Evolutionary conservation across 805 yeast species (phyloP).

Genomic region (Scheffersomyces spartinae): DNA sequence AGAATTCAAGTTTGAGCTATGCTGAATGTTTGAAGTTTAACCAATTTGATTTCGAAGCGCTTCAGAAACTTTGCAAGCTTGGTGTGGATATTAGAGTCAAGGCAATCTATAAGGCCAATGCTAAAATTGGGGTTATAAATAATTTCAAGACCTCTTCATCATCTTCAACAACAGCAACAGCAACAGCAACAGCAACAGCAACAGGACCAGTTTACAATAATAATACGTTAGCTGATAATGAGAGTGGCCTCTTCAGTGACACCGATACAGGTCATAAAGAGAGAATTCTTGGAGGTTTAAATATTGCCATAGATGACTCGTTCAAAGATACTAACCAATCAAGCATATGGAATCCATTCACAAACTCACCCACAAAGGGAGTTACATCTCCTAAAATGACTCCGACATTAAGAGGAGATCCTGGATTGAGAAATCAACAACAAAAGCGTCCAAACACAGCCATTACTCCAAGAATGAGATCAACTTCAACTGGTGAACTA

Average conservation of each 20-base stretch:
- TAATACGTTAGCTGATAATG: constrained; percentile 8
- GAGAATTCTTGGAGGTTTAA: no score
- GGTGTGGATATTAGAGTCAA: constrained; percentile 61
- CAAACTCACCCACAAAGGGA: not conserved
- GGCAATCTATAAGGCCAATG: constrained; percentile 31
- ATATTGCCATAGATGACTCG: no score
- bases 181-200: constrained; percentile 3
- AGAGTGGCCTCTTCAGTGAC: constrained; percentile 13
- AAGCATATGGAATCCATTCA: constrained; percentile 16
- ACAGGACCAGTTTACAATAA: constrained; percentile 3
- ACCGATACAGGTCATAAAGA: no score
- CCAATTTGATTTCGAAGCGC: constrained; percentile 81
- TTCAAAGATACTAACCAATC: constrained; percentile 6
- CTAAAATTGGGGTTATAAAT: not conserved
- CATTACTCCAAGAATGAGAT: no score
- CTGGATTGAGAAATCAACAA: no score
- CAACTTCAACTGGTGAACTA: no score
- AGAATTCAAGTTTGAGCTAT: constrained; percentile 56
- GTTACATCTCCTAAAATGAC: no score
- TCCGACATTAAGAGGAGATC: no score
- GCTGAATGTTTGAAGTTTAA: constrained; percentile 60
- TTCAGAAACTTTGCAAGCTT: constrained; percentile 58
- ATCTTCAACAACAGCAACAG: constrained; percentile 1
- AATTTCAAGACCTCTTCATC: constrained; percentile 1
- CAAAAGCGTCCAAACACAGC: no score